A percentile compares a stretch with the other conserved stretches of the same genome.
Evolutionary conservation across 139 green algal genomes (phyloP).

Genomic region (Picochlorum sp.): DNA sequence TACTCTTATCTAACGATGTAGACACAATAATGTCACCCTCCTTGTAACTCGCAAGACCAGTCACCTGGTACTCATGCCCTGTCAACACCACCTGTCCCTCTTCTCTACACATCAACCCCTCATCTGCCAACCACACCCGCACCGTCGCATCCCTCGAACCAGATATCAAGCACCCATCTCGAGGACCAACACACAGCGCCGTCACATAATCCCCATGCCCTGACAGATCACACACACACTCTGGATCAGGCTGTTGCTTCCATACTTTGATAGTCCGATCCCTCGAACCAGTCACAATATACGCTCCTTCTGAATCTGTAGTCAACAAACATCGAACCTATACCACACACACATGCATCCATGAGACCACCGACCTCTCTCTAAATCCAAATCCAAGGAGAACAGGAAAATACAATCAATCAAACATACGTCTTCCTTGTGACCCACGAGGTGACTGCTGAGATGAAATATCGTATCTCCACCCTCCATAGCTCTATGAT

Average conservation of each 20-base stretch:
- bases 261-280: slow-evolving; percentile 62
- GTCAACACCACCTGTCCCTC: slow-evolving; percentile 30
- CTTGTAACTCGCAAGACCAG: slow-evolving; percentile 45
- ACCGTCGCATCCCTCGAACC: slow-evolving; percentile 65
- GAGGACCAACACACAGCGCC: slow-evolving; percentile 47
- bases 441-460: no score
- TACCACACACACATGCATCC: neutral
- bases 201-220: slow-evolving; percentile 78
- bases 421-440: no score
- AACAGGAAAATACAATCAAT: neutral
- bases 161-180: slow-evolving; percentile 38
- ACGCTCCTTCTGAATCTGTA: neutral
- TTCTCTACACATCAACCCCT: neutral
- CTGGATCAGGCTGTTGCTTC: slow-evolving; percentile 7
- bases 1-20: slow-evolving; percentile 71
- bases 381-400: neutral
- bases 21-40: slow-evolving; percentile 62
- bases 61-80: slow-evolving; percentile 79
- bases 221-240: slow-evolving; percentile 18
- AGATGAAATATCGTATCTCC: no score
- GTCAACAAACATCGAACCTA: slow-evolving; percentile 25
- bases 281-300: slow-evolving; percentile 67
- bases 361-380: neutral
- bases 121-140: slow-evolving; percentile 78
- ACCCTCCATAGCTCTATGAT: no score